phyloP scores from a whole-genome alignment of 768 basidiomycete genomes.

The Galerina marginata region DNA sequence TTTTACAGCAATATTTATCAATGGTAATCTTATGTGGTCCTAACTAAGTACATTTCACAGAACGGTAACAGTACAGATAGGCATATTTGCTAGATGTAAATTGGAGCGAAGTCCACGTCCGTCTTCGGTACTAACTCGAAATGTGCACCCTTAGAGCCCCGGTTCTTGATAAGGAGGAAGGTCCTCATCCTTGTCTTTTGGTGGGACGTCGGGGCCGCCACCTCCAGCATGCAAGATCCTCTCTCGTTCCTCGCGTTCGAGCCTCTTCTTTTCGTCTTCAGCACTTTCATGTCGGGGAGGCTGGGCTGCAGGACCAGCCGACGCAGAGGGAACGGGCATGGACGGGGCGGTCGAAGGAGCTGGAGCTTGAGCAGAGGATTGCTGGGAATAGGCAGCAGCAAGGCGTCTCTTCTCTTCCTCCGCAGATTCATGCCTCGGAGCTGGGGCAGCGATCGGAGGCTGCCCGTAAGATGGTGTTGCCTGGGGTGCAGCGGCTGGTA shows the following conservation, averaged over 20 bases:
- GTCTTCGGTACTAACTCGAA: too few species aligned
- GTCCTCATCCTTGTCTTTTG: conserved; percentile 46
- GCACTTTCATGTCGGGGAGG: conserved; percentile 47
- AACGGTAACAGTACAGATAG: not conserved
- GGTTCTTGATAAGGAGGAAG: conserved; percentile 55
- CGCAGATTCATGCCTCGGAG: conserved; percentile 50
- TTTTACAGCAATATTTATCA: not conserved
- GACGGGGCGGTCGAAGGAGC: conserved; percentile 2
- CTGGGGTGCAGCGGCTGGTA: conserved; percentile 28
- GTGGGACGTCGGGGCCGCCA: conserved; percentile 14
- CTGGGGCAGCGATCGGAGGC: conserved; percentile 23
- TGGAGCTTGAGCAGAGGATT: conserved; percentile 16
- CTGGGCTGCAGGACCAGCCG: conserved; percentile 6
- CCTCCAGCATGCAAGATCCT: conserved; percentile 42
- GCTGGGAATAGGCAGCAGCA: conserved; percentile 41
- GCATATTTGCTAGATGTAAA: too few species aligned
- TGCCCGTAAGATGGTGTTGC: conserved; percentile 35
- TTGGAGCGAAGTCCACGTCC: too few species aligned
- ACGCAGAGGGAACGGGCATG: too few species aligned
- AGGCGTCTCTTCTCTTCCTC: conserved; percentile 73
- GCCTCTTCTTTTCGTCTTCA: conserved; percentile 64
- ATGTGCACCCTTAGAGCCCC: conserved; percentile 15
- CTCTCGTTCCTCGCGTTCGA: conserved; percentile 72
- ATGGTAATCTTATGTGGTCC: not conserved
- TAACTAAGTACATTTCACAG: not conserved